Base-by-base conservation (phyloP, 225 moss, liverwort and hornwort genomes). In the Straminergon stramineum region DNA sequence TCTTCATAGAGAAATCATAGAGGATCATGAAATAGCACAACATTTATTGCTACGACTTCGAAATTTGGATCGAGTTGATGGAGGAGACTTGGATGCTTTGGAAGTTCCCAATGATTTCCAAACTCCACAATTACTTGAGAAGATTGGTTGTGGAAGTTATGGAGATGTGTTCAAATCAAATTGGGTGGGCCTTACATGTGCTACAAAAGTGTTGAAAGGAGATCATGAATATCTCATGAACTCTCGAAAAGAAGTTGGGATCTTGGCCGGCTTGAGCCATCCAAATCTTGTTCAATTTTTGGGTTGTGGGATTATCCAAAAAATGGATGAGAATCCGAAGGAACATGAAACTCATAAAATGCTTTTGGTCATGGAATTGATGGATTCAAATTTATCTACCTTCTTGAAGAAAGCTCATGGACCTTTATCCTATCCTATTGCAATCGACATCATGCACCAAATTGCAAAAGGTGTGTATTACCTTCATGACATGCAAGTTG, bases 151-250 rank as follows among this genome's bases (percentile, higher is more conserved):
- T 8, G 32, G 66, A 6, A 2, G 8, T 41, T 15, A 15, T 26
- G 41, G 71, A 26, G 8, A 8, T 1, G 71, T 71, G 5, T 71
- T 8, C 9, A 9, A 41, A 41, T 41, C 71, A 0, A 41, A 71
- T 41, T 71, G 71, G 71, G 2, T 26, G 15, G 71, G 75, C 30
- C 45, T 75, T 18, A 0, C 0, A 10, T 6, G 75, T 75, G 45
- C 75, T 1, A 75, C 45, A 11, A 75, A 75, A 45, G 45, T 75
- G 0, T 17, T 75, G 18, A 26, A 28, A 45, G 75, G 2, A 3
- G 5, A 30, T 0, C 3, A 0, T 7, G 18, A 5, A 0, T 0
- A 43, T 75, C 31, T 75, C 7, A 30, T 9, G 15, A 15, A 41
- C 1, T 41, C 26, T 41, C 11, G 0, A 43, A 75, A 75, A 18